Conservation (phyloP, 2,329 filamentous ascomycete genomes). For the Claviceps citrina region DNA sequence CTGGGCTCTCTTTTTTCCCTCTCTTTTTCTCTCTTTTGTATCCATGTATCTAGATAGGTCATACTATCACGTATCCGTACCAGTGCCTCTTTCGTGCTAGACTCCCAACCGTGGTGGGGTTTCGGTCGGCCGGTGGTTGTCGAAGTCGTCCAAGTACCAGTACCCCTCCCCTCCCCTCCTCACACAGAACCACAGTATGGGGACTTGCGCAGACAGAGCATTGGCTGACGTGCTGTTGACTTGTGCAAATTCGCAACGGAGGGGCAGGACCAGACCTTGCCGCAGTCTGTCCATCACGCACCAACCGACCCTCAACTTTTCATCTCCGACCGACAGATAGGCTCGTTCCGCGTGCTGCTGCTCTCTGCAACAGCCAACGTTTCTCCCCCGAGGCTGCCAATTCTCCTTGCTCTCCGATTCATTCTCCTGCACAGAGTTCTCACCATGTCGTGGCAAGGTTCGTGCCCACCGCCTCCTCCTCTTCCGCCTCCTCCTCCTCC, state of each 20-base stretch:
- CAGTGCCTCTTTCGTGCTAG: too few relatives aligned
- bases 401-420: conserved; percentile 1
- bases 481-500: background rate
- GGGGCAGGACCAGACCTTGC: background rate
- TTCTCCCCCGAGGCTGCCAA: conserved; percentile 3
- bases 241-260: background rate
- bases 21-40: too few relatives aligned
- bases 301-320: background rate
- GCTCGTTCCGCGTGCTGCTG: background rate
- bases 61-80: too few relatives aligned
- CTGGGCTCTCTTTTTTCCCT: too few relatives aligned
- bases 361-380: background rate
- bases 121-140: background rate
- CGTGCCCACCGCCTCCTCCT: conserved; percentile 10
- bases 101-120: conserved; percentile 5
- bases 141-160: conserved; percentile 6
- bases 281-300: conserved; percentile 5
- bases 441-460: conserved; percentile 65
- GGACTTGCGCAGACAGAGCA: conserved; percentile 5
- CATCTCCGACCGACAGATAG: background rate
- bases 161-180: too few relatives aligned
- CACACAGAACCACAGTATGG: conserved; percentile 6
- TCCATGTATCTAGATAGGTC: too few relatives aligned
- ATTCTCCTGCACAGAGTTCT: conserved; percentile 4
- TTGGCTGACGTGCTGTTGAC: conserved; percentile 4